Conservation (phyloP, 2,329 filamentous ascomycete species). For the Epichloe sylvatica region DNA sequence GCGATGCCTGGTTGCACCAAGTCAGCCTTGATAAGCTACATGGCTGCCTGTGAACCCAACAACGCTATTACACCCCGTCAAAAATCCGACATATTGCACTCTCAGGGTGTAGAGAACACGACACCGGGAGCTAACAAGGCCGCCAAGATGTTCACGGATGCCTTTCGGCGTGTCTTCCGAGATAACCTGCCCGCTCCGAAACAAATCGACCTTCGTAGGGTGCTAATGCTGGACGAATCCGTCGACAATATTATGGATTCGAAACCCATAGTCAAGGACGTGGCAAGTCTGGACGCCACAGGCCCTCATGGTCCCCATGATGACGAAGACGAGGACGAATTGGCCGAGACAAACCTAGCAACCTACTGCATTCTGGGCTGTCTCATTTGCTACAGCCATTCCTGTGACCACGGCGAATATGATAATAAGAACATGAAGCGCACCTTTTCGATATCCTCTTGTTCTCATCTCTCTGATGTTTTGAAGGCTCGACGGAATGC, state of each 20-base stretch:
- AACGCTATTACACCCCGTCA: constrained; percentile 39
- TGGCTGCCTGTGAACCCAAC: constrained; percentile 34
- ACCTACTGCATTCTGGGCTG: constrained; percentile 44
- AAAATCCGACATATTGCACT: constrained; percentile 36
- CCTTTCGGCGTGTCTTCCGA: constrained; percentile 42
- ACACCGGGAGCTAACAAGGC: constrained; percentile 28
- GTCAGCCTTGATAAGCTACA: constrained; percentile 37
- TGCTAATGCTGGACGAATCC: constrained; percentile 38
- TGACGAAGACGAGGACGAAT: constrained; percentile 22
- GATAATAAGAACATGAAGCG: constrained; percentile 38
- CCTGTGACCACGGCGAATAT: constrained; percentile 48
- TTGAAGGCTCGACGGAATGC: constrained; percentile 15
- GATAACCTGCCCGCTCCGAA: constrained; percentile 19
- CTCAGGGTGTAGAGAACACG: constrained; percentile 25
- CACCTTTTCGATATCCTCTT: constrained; percentile 33
- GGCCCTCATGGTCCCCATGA: constrained; percentile 20
- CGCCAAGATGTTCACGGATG: constrained; percentile 39
- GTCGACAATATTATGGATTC: constrained; percentile 40
- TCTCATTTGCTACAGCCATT: constrained; percentile 45
- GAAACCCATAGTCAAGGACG: constrained; percentile 38
- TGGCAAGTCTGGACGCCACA: constrained; percentile 20
- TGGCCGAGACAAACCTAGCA: constrained; percentile 34
- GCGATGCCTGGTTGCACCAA: constrained; percentile 38
- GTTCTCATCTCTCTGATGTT: constrained; percentile 18
- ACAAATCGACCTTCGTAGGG: constrained; percentile 35